phyloP scores from a whole-genome alignment of 1,284 basidiomycete species.

The Pseudozyma flocculosa region DNA sequence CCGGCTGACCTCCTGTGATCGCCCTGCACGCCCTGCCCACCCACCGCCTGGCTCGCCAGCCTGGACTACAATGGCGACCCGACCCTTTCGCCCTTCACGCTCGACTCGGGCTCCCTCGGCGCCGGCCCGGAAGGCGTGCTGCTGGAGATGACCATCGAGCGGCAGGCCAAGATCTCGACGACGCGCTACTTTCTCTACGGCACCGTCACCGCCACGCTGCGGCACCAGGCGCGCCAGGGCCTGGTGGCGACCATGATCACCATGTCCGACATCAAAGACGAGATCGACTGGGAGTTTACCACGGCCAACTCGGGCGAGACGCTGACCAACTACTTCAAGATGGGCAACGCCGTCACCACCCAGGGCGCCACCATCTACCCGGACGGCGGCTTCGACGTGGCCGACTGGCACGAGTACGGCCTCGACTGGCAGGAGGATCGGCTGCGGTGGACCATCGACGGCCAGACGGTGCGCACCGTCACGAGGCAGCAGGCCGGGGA shows the following conservation, averaged over 20 bases:
- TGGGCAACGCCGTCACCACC: slow-evolving; percentile 10
- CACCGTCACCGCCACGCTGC: slow-evolving; percentile 32
- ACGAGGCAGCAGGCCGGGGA: slow-evolving; percentile 16
- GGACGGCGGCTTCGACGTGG: slow-evolving; percentile 15
- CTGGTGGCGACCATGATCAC: slow-evolving; percentile 47
- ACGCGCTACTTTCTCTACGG: slow-evolving; percentile 53
- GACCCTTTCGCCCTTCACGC: slow-evolving; percentile 31
- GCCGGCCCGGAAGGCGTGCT: slow-evolving; percentile 48
- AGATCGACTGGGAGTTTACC: slow-evolving; percentile 47
- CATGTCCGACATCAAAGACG: slow-evolving; percentile 44
- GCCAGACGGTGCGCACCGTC: slow-evolving; percentile 35
- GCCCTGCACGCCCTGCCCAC: too few relatives aligned
- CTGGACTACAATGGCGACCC: slow-evolving; percentile 49
- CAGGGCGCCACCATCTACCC: slow-evolving; percentile 11
- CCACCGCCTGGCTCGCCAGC: too few relatives aligned
- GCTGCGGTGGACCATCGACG: slow-evolving; percentile 48
- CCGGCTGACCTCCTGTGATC: too few relatives aligned
- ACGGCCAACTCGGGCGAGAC: slow-evolving; percentile 15
- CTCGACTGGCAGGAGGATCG: slow-evolving; percentile 43
- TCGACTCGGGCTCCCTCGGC: slow-evolving; percentile 47
- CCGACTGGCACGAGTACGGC: slow-evolving; percentile 44
- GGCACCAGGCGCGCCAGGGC: slow-evolving; percentile 42
- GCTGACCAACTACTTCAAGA: slow-evolving; percentile 41
- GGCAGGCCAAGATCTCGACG: slow-evolving; percentile 45
- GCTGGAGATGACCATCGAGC: slow-evolving; percentile 34